Evolutionary conservation across 257 asterid genomes (phyloP).

Genomic region (Scutellaria galericulata): DNA sequence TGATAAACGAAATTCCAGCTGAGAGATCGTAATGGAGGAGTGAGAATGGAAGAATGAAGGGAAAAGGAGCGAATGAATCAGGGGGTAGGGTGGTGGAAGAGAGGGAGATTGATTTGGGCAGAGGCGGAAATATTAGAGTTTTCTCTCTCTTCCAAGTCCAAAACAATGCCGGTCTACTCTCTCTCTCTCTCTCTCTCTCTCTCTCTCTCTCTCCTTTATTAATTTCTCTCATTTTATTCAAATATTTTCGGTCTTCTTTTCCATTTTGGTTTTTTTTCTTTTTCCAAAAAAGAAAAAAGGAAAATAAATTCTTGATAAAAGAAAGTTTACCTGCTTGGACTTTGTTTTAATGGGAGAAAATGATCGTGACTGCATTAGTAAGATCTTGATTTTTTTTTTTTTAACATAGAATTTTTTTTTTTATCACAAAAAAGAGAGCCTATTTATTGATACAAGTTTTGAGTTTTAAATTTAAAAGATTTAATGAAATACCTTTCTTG

Average conservation of each 20-base stretch:
- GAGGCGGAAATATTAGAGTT: conserved; percentile 30
- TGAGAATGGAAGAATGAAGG: conserved; percentile 27
- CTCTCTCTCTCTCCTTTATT: conserved; percentile 41
- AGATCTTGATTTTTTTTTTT: not conserved
- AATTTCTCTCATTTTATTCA: not conserved
- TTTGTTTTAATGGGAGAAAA: not conserved
- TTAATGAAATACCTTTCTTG: too few species aligned
- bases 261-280: not conserved
- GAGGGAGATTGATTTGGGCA: conserved; percentile 40
- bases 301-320: too few species aligned
- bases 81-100: conserved; percentile 34
- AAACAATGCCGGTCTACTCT: conserved; percentile 38
- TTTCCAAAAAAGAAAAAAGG: not conserved
- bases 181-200: conserved; percentile 45
- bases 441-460: too few species aligned
- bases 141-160: conserved; percentile 41
- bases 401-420: too few species aligned
- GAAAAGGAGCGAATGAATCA: conserved; percentile 29
- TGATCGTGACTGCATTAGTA: not conserved
- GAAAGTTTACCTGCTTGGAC: too few species aligned
- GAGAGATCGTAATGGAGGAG: conserved; percentile 44
- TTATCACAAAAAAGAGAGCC: too few species aligned
- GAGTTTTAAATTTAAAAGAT: too few species aligned
- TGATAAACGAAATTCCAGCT: conserved; percentile 30
- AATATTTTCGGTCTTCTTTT: not conserved